Conservation (phyloP, 1,284 basidiomycete genomes). For the Fomitopsis pinicola region DNA sequence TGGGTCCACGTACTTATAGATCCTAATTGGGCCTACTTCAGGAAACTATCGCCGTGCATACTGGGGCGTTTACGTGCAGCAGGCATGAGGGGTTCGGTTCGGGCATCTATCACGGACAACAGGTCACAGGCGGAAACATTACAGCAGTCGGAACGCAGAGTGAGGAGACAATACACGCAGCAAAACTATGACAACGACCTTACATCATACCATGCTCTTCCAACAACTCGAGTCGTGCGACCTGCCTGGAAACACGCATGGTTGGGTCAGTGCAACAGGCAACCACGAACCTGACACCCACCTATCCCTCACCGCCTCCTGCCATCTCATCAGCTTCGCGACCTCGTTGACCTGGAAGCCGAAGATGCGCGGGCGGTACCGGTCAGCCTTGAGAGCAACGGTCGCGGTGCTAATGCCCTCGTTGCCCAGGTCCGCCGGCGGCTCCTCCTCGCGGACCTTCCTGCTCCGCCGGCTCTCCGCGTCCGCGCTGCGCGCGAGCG, state of each 20-base stretch:
- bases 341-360: slow-evolving; percentile 93
- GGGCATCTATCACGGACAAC: background rate
- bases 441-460: slow-evolving; percentile 48
- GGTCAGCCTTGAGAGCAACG: slow-evolving; percentile 82
- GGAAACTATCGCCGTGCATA: no score
- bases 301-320: slow-evolving; percentile 85
- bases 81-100: background rate
- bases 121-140: background rate
- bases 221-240: slow-evolving; percentile 41
- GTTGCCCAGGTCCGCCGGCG: slow-evolving; percentile 48
- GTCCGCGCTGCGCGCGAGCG: slow-evolving; percentile 15
- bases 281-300: slow-evolving; percentile 30
- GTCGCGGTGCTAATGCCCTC: slow-evolving; percentile 70
- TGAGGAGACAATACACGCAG: background rate
- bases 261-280: background rate
- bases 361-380: slow-evolving; percentile 89
- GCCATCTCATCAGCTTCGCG: slow-evolving; percentile 91
- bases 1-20: background rate
- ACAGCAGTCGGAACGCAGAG: background rate
- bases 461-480: slow-evolving; percentile 27
- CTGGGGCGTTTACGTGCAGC: no score
- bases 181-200: background rate
- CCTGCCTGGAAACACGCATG: slow-evolving; percentile 34
- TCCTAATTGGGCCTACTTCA: no score
- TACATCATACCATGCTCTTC: slow-evolving; percentile 28